Base-by-base conservation (phyloP, 2,329 filamentous ascomycete species). In the Pseudomassariella vexata region DNA sequence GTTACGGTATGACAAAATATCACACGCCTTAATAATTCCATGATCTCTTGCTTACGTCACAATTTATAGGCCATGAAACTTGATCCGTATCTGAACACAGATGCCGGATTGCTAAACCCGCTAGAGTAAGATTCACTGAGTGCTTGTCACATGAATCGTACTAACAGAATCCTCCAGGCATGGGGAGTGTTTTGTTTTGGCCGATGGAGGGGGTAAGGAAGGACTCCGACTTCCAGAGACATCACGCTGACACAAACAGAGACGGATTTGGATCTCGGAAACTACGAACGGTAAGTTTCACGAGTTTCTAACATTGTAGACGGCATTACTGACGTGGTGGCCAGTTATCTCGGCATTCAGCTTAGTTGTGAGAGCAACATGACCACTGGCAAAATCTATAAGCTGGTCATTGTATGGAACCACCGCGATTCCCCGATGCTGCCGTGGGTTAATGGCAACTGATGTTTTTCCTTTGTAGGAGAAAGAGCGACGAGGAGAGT, bases 351-450 rank as follows among this genome's bases (percentile, higher is more conserved):
- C 34, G 81, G 82, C 51, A 81, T 90, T 44, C 85, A 81, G 34
- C 71, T 96, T 39, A 86, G 79, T 7, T 72, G 81, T 40, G 88
- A 95, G 48, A 87, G 90, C 68, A 96, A 96, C 62, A 94, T 98
- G 61, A 98, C 92, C 4, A 95, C 90, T 5, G 92, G 92, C 54
- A 95, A 96, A 68, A 87, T 96, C 47, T 96, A 95, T 63, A 73
- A 86, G 52, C 78, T 84, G 49, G 89, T 95, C 33, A 88, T 95
- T 49, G 72, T 82, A 53, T 69, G 73, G 15, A 18, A 6, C 34
- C 23, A 26, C 14, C 27, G n/a, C 9, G n/a, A n/a, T n/a, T 8
- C 11, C 25, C 11, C 7, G n/a, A 27, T 11, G 11, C 9, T 27
- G 18, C 9, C 11, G n/a, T 14, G 5, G 25, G 15, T n/a, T n/a